Evolutionary conservation across 1,284 basidiomycete genomes (phyloP).

Genomic region (Peniophora sp.): DNA sequence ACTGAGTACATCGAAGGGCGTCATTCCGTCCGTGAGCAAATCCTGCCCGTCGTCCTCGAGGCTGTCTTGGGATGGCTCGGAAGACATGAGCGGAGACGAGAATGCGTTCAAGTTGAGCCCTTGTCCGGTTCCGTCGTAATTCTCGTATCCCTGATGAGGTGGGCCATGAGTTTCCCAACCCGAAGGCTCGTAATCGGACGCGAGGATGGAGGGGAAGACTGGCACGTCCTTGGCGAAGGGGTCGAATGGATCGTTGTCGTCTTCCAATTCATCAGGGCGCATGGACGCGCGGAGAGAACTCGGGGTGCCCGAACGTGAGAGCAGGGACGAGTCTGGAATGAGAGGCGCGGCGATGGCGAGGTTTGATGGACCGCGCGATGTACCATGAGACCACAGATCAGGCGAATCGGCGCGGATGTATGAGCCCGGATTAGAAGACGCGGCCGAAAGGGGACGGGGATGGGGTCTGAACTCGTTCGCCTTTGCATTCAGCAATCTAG

Average conservation of each 20-base stretch:
- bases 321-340: conserved; percentile 63
- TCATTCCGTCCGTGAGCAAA: conserved; percentile 84
- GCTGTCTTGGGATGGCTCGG: conserved; percentile 34
- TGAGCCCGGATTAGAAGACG: conserved; percentile 57
- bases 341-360: conserved; percentile 85
- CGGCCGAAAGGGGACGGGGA: conserved; percentile 65
- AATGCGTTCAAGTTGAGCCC: background rate
- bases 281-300: conserved; percentile 56
- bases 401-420: conserved; percentile 57
- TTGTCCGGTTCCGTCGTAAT: background rate
- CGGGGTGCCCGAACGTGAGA: conserved; percentile 43
- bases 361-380: conserved; percentile 69
- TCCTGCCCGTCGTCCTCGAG: conserved; percentile 35
- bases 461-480: conserved; percentile 63
- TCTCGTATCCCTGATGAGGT: background rate
- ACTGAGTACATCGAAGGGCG: conserved; percentile 91
- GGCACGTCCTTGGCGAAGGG: conserved; percentile 50
- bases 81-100: background rate
- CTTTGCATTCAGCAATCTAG: conserved; percentile 55
- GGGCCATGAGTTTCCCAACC: conserved; percentile 48
- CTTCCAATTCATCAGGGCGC: conserved; percentile 45
- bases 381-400: conserved; percentile 73
- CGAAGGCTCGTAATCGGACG: conserved; percentile 49
- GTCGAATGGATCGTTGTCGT: conserved; percentile 71
- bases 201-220: conserved; percentile 54